phyloP scores from a whole-genome alignment of 2,329 filamentous ascomycete species.

The Pyrenophora teres region DNA sequence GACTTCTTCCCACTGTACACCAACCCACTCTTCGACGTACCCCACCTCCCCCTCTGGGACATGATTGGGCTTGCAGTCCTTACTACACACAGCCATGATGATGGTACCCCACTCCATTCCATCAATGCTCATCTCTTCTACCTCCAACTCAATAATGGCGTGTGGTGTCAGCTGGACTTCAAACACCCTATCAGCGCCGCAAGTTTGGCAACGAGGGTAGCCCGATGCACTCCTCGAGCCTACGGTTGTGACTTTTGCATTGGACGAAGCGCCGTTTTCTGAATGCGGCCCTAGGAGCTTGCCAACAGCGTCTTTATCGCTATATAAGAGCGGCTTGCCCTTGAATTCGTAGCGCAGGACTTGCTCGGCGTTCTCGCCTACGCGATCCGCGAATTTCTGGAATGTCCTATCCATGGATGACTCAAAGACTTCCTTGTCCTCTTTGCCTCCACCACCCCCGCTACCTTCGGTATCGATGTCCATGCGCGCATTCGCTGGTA shows the following conservation, averaged over 20 bases:
- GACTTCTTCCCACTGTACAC: slow-evolving; percentile 94
- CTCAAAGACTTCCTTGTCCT: slow-evolving; percentile 56
- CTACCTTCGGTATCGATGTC: slow-evolving; percentile 44
- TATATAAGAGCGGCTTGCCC: slow-evolving; percentile 71
- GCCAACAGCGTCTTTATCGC: slow-evolving; percentile 74
- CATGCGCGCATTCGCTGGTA: slow-evolving; percentile 54
- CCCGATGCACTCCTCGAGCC: slow-evolving; percentile 40
- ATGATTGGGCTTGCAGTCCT: slow-evolving; percentile 71
- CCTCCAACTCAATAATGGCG: slow-evolving; percentile 86
- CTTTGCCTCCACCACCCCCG: slow-evolving; percentile 43
- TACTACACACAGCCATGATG: slow-evolving; percentile 80
- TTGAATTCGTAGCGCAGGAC: slow-evolving; percentile 57
- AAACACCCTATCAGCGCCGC: slow-evolving; percentile 76
- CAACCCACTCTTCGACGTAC: slow-evolving; percentile 95
- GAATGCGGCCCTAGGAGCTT: slow-evolving; percentile 58
- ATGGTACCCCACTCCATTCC: slow-evolving; percentile 99
- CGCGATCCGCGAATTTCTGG: slow-evolving; percentile 57
- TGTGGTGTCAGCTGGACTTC: slow-evolving; percentile 93
- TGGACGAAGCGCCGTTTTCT: slow-evolving; percentile 32
- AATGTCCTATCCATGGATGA: slow-evolving; percentile 56
- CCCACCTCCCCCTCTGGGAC: slow-evolving; percentile 67
- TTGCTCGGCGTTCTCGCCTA: slow-evolving; percentile 57
- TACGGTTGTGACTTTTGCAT: slow-evolving; percentile 36
- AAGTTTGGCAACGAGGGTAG: slow-evolving; percentile 78
- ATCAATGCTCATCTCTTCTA: slow-evolving; percentile 66